Evolutionary conservation across 371 early-diverging fungal genomes (phyloP).

Genomic region (Lichtheimia ornata): DNA sequence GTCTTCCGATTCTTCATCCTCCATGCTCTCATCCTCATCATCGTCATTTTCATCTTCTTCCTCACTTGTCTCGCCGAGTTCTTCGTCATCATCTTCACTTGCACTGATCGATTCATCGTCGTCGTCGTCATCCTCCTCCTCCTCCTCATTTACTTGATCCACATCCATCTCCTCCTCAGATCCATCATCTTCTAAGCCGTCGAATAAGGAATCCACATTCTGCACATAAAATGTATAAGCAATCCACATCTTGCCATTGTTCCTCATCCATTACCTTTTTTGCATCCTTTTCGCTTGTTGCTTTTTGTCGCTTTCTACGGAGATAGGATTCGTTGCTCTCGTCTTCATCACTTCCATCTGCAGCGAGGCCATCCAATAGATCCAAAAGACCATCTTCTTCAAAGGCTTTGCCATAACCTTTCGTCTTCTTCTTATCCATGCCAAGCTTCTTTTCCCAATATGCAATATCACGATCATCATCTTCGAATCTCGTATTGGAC

Average conservation of each 20-base stretch:
- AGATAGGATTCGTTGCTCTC: constrained; percentile 49
- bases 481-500: constrained; percentile 48
- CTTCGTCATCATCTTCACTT: constrained; percentile 2
- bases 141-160: constrained; percentile 22
- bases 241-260: not conserved
- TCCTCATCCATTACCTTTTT: constrained; percentile 31
- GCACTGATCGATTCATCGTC: constrained; percentile 2
- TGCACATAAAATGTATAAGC: constrained; percentile 5
- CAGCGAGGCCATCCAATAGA: constrained; percentile 35
- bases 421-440: constrained; percentile 61
- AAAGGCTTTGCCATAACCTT: constrained; percentile 53
- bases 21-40: constrained; percentile 19
- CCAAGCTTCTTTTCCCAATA: constrained; percentile 80
- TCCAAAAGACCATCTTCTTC: constrained; percentile 60
- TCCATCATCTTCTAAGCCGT: constrained; percentile 31
- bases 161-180: constrained; percentile 27
- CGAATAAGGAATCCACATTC: constrained; percentile 38
- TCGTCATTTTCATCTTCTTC: constrained; percentile 7
- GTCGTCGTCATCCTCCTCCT: constrained; percentile 19
- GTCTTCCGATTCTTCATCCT: constrained; percentile 41
- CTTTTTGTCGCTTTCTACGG: constrained; percentile 41
- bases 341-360: constrained; percentile 11
- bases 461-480: constrained; percentile 77
- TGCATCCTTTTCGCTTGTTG: constrained; percentile 39
- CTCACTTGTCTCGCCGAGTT: not conserved